Evolutionary conservation across 179 eudicot genomes (phyloP), one percentile per base, ranked within the genome.

Genomic region (Corrigiola litoralis): DNA sequence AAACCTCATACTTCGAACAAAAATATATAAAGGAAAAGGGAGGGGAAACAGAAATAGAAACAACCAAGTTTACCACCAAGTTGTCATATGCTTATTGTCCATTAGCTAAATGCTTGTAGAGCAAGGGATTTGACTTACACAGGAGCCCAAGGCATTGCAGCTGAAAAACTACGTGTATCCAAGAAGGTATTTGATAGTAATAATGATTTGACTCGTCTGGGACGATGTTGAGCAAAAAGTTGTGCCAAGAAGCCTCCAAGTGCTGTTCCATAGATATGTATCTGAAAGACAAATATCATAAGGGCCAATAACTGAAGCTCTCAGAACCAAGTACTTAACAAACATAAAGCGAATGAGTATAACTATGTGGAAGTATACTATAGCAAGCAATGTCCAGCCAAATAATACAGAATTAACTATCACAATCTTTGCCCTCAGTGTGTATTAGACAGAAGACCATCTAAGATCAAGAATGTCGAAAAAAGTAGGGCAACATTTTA

Each of bases 61-160:
- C 42, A 25, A 51, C 18, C 38, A 29, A 24, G 31, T 33, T 36
- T 10, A 21, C 44, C 63, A 50, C 16, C 1, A 54, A 37, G 65
- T 28, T 61, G 33, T 41, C 5, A 37, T 41, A 34, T 24, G n/a
- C n/a, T n/a, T n/a, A n/a, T n/a, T n/a, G n/a, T n/a, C 21, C 14
- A 32, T 23, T 41, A 55, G 25, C 34, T 67, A n/a, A 16, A 42
- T 36, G 10, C 46, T 55, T 33, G 49, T 55, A 41, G 24, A 34
- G 18, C 3, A 51, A 40, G 41, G 3, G 16, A 18, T 53, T 40
- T 60, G 34, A 83, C 96, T 80, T 87, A 91, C 99, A 95, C 61
- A 16, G 99, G 96, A 79, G 90, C 87, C 99, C 99, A 95, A 47
- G 96, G 99, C 99, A 95, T 95, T 72, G 96, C 77, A 62, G 87